Evolutionary conservation across 2,329 filamentous ascomycete species (phyloP).

Genomic region (Pseudogymnoascus destructans): DNA sequence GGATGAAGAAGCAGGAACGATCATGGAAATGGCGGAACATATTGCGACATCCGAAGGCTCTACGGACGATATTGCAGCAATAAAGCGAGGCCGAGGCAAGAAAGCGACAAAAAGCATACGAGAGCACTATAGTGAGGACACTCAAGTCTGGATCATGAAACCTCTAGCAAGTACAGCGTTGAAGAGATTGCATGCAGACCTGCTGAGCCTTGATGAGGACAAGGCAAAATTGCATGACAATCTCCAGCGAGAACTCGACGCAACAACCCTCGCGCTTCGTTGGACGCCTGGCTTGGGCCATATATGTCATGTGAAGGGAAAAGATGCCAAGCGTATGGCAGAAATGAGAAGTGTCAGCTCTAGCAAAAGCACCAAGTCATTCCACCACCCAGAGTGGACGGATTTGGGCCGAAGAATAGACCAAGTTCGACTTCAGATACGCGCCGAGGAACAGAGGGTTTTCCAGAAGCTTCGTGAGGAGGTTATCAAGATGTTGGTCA

Average conservation of each 20-base stretch:
- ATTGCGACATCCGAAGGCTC: constrained; percentile 54
- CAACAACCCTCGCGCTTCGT: constrained; percentile 58
- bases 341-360: constrained; percentile 51
- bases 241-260: constrained; percentile 48
- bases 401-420: constrained; percentile 67
- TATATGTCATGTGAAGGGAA: constrained; percentile 80
- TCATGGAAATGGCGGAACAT: constrained; percentile 61
- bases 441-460: constrained; percentile 70
- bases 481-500: constrained; percentile 72
- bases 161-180: constrained; percentile 55
- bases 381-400: constrained; percentile 77
- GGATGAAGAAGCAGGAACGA: constrained; percentile 55
- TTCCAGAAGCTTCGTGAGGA: constrained; percentile 60
- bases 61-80: constrained; percentile 39
- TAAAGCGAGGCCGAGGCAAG: constrained; percentile 30
- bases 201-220: constrained; percentile 46
- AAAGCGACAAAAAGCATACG: constrained; percentile 34
- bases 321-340: constrained; percentile 39
- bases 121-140: constrained; percentile 47
- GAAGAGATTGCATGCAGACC: constrained; percentile 50
- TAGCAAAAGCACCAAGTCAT: constrained; percentile 72
- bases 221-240: constrained; percentile 46
- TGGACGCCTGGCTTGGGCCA: constrained; percentile 84
- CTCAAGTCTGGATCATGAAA: constrained; percentile 52
- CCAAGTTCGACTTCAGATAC: constrained; percentile 62